Percentiles rank a stretch among this genome's conserved stretches.
These are phyloP conservation scores for Sugiyamaella lignohabitans DNA, from an alignment of 805 yeast genomes.

Conservation along the genomic window DNA sequence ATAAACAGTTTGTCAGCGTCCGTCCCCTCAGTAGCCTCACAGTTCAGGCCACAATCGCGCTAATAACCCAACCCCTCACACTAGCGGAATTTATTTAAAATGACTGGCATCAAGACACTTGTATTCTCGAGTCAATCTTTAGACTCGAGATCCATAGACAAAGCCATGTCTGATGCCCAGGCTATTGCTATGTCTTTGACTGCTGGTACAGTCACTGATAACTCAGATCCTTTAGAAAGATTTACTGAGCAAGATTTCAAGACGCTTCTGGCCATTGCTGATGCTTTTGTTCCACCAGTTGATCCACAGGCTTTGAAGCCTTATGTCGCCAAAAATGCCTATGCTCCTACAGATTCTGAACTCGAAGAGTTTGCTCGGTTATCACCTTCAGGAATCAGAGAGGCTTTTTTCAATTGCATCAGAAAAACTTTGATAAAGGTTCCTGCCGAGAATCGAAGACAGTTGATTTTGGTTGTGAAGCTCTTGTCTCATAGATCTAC, in stretches of 20 bases:
- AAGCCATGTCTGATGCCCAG: not conserved
- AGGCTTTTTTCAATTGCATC: constrained; percentile 8
- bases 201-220: not conserved
- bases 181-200: not conserved
- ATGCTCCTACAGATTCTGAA: constrained; percentile 1
- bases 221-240: not conserved
- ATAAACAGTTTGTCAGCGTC: too few relatives aligned
- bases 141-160: too few relatives aligned
- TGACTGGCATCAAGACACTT: too few relatives aligned
- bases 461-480: constrained; percentile 18
- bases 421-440: not conserved
- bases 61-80: too few relatives aligned
- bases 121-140: too few relatives aligned
- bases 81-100: too few relatives aligned
- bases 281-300: constrained; percentile 18
- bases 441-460: not conserved
- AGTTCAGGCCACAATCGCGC: too few relatives aligned
- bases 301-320: constrained; percentile 10
- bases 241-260: constrained; percentile 8
- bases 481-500: constrained; percentile 21
- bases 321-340: constrained; percentile 5
- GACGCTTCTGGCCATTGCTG: constrained; percentile 15
- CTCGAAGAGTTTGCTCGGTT: constrained; percentile 10
- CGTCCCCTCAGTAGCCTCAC: too few relatives aligned
- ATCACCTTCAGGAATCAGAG: constrained; percentile 11